phyloP scores from a whole-genome alignment of 2,329 filamentous ascomycete genomes.

The Colletotrichum sp. region DNA sequence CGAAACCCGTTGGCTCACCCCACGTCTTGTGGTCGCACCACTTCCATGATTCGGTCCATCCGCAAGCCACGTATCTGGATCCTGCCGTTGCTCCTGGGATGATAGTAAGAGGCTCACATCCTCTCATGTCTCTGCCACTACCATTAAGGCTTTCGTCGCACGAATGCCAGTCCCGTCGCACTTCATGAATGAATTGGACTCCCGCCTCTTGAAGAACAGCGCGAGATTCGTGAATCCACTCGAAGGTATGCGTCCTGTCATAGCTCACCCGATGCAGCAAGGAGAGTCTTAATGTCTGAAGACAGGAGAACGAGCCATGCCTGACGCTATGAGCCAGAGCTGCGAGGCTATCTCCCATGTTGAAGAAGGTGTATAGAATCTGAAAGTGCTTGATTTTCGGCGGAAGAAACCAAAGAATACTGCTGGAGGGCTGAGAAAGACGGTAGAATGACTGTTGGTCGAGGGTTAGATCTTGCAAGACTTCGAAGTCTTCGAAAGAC shows the following conservation, averaged over 20 bases:
- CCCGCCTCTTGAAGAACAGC: not conserved
- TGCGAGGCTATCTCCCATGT: not conserved
- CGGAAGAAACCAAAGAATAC: not conserved
- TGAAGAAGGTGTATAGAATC: not conserved
- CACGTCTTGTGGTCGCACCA: not conserved
- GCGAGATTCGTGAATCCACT: not conserved
- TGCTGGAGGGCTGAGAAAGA: not conserved
- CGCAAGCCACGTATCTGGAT: not conserved
- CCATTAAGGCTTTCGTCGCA: not conserved
- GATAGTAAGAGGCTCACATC: not conserved
- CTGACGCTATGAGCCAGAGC: not conserved
- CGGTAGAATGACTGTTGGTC: not conserved
- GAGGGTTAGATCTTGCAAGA: not conserved
- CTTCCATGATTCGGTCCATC: not conserved
- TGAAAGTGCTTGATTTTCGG: not conserved
- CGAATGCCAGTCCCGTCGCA: not conserved
- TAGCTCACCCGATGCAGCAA: not conserved
- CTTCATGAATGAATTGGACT: not conserved
- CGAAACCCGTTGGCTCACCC: too few species aligned
- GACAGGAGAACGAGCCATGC: not conserved
- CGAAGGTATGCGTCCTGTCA: not conserved
- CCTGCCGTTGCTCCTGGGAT: not conserved
- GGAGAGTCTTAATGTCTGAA: not conserved
- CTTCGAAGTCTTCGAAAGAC: not conserved
- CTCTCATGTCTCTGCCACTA: not conserved